phyloP scores from a whole-genome alignment of 257 asterid genomes.

The Oldenlandia corymbosa region DNA sequence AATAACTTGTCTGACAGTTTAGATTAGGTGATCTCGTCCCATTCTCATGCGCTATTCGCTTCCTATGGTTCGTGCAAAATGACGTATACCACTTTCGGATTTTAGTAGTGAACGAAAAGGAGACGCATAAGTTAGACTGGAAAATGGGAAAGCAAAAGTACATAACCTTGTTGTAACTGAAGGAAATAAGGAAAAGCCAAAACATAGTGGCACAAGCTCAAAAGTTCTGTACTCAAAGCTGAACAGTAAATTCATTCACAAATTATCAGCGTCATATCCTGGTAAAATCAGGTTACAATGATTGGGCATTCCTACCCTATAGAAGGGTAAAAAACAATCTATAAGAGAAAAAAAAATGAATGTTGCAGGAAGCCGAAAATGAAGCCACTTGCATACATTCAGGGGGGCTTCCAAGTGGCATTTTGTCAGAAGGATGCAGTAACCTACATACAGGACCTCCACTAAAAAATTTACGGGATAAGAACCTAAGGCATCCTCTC shows the following conservation, averaged over 20 bases:
- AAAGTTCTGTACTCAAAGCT: neutral
- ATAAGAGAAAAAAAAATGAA: neutral
- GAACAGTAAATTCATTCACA: constrained; percentile 4
- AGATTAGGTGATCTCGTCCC: no score
- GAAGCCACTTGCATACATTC: neutral
- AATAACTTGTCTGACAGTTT: neutral
- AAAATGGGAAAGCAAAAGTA: neutral
- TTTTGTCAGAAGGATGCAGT: constrained; percentile 33
- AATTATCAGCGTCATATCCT: neutral
- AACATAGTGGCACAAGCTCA: no score
- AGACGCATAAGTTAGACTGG: no score
- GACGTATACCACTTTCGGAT: no score
- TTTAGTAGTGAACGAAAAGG: no score
- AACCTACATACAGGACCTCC: constrained; percentile 28
- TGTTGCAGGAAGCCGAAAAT: neutral
- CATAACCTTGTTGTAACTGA: neutral
- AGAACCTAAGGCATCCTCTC: constrained; percentile 45
- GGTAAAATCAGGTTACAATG: constrained; percentile 1
- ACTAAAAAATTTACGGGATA: constrained; percentile 23
- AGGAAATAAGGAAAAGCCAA: neutral
- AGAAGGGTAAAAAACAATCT: neutral
- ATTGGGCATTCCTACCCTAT: neutral
- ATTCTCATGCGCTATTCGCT: no score
- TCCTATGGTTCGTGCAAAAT: no score
- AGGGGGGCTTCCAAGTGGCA: neutral